Conservation (phyloP, 352 stramenopile species). For the Phytophthora colocasiae region DNA sequence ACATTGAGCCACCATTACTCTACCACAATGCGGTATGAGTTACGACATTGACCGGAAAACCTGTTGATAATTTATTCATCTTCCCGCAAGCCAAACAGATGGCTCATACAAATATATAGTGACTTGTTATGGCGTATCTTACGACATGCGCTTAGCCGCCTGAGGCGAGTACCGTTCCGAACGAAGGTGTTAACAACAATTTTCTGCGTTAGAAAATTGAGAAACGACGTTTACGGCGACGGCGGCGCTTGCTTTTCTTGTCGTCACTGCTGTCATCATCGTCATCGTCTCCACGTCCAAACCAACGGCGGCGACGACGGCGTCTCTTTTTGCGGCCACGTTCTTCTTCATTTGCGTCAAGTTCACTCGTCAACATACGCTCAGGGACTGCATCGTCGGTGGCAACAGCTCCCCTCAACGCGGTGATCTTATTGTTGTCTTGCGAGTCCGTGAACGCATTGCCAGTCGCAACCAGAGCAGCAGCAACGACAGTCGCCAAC, state of each 20-base stretch:
- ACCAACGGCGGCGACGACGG: not conserved
- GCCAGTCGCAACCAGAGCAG: not conserved
- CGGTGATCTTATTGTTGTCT: constrained; percentile 1
- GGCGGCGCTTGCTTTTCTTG: not conserved
- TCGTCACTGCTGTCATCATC: not conserved
- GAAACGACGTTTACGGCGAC: not conserved
- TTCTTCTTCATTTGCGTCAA: constrained; percentile 5
- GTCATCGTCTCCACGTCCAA: not conserved
- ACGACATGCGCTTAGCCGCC: constrained; percentile 3
- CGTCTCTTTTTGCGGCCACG: not conserved
- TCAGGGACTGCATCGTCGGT: not conserved
- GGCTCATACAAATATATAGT: not conserved
- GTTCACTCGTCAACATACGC: constrained; percentile 2
- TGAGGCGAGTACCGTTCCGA: not conserved
- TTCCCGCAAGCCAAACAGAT: not conserved
- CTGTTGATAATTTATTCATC: not conserved
- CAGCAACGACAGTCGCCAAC: not conserved
- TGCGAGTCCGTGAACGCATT: constrained; percentile 4
- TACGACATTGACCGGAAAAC: not conserved
- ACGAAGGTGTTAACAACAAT: not conserved
- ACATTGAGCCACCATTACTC: not conserved
- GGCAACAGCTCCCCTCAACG: constrained; percentile 3
- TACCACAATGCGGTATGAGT: not conserved
- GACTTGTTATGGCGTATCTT: not conserved
- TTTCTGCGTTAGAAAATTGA: not conserved